Conservation (phyloP, 2,329 filamentous ascomycete species). For the Claviceps sp. region DNA sequence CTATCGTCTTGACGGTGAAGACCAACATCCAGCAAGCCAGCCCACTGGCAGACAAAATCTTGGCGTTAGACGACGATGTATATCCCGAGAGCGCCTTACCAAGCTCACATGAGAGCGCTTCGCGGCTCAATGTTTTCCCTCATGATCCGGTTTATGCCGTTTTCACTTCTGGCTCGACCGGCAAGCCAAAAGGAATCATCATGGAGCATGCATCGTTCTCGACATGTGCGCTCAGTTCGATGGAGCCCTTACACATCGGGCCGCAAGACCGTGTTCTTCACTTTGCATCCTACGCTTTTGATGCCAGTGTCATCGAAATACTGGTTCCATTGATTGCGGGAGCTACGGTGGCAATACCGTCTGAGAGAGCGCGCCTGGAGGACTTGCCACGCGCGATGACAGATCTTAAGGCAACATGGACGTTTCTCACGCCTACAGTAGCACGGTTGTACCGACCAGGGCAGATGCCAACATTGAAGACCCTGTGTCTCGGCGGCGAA, state of each 20-base stretch:
- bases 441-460: constrained; percentile 1
- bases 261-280: constrained; percentile 2
- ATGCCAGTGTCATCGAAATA: constrained; percentile 7
- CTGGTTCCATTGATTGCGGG: constrained; percentile 6
- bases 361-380: constrained; percentile 7
- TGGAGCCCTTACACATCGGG: not conserved
- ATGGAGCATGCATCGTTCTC: constrained; percentile 4
- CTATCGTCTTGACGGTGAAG: not conserved
- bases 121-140: not conserved
- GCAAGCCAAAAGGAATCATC: constrained; percentile 28
- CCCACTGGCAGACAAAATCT: not conserved
- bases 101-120: not conserved
- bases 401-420: constrained; percentile 2
- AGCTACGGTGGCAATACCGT: constrained; percentile 10
- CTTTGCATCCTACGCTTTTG: constrained; percentile 10
- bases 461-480: constrained; percentile 6
- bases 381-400: constrained; percentile 6
- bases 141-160: constrained; percentile 21
- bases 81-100: too few species aligned
- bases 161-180: constrained; percentile 41
- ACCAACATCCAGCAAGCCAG: not conserved
- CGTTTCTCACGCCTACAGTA: constrained; percentile 6
- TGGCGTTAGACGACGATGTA: too few species aligned
- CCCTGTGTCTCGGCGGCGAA: constrained; percentile 13
- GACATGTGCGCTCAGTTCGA: constrained; percentile 2